phyloP scores from a whole-genome alignment of 768 basidiomycete genomes.

The Boletus reticuloceps region DNA sequence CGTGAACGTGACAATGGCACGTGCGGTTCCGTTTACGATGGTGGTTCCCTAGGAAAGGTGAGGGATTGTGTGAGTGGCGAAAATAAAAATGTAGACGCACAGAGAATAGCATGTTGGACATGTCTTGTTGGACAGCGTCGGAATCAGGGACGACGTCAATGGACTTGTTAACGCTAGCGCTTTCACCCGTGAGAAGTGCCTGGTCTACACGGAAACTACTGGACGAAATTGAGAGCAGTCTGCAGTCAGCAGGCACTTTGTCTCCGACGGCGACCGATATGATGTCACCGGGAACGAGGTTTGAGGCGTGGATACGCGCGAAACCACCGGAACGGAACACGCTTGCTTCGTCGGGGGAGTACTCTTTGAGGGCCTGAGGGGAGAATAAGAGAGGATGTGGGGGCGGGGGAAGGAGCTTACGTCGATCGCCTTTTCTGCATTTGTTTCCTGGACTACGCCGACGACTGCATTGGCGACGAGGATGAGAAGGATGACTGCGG shows the following conservation, averaged over 20 bases:
- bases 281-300: conserved; percentile 94
- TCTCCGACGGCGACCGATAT: conserved; percentile 90
- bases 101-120: conserved; percentile 95
- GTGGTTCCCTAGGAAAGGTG: conserved; percentile 72
- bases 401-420: conserved; percentile 48
- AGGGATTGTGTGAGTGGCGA: background rate
- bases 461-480: conserved; percentile 96
- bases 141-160: conserved; percentile 63
- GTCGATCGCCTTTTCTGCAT: conserved; percentile 95
- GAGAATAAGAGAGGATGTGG: background rate
- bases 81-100: conserved; percentile 37
- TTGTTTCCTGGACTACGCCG: conserved; percentile 95
- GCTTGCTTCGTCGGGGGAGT: conserved; percentile 95
- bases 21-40: conserved; percentile 89
- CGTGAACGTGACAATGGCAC: conserved; percentile 84
- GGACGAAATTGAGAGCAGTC: conserved; percentile 84
- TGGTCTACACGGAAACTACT: conserved; percentile 95
- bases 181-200: conserved; percentile 95
- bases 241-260: conserved; percentile 93
- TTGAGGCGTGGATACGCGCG: conserved; percentile 75
- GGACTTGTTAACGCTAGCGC: conserved; percentile 82
- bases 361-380: conserved; percentile 87
- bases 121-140: conserved; percentile 94
- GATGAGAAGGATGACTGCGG: conserved; percentile 91
- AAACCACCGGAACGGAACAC: conserved; percentile 74